Percentiles rank a stretch among this genome's conserved stretches.
phyloP scores from a whole-genome alignment of 495 filamentous ascomycete genomes.

The Neurospora africana region DNA sequence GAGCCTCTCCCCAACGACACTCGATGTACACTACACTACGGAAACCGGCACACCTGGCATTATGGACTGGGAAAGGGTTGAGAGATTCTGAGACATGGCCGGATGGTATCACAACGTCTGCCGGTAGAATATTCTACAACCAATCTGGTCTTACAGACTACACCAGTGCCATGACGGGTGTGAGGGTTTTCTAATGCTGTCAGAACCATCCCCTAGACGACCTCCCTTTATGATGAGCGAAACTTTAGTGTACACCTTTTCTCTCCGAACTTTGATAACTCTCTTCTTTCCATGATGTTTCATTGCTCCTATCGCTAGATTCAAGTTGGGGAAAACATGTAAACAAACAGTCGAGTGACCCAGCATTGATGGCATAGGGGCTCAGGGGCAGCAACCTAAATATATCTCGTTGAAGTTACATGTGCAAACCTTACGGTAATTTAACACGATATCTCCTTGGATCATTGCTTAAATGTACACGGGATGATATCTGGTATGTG shows the following conservation, averaged over 20 bases:
- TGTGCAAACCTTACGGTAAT: background rate
- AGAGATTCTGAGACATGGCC: background rate
- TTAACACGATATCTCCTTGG: background rate
- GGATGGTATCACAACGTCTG: background rate
- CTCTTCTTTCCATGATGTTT: background rate
- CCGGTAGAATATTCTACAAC: background rate
- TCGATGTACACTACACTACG: too few relatives aligned
- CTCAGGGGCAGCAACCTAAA: background rate
- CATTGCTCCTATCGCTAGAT: background rate
- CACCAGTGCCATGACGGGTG: background rate
- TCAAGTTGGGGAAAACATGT: background rate
- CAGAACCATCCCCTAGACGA: background rate
- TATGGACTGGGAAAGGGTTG: background rate
- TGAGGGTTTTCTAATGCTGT: background rate
- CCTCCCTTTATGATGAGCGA: background rate
- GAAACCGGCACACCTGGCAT: background rate
- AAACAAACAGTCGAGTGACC: background rate
- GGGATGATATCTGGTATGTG: background rate
- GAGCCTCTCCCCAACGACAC: background rate
- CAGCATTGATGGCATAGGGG: background rate
- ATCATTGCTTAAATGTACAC: background rate
- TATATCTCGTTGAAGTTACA: background rate
- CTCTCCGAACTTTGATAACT: background rate
- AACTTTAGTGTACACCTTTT: background rate
- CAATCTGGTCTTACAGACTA: background rate